A percentile compares a stretch with the other conserved stretches of the same genome.
phyloP scores from a whole-genome alignment of 1,139 yeast species.

The Hyphopichia buzzinii region DNA sequence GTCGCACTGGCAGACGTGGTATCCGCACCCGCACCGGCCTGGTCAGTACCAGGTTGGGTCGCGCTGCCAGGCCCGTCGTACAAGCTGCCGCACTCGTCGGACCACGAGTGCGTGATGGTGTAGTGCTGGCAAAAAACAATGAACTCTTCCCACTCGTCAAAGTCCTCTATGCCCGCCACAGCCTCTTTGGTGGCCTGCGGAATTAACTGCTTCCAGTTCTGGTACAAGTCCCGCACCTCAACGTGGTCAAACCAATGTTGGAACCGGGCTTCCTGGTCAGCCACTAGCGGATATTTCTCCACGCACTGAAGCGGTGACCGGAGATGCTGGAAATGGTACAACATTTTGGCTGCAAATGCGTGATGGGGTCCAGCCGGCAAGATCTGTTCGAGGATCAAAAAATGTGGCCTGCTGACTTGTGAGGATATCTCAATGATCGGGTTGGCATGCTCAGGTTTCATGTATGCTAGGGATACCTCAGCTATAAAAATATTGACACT shows the following conservation, averaged over 20 bases:
- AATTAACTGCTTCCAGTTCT: conserved; percentile 54
- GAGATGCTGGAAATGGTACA: conserved; percentile 65
- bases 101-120: conserved; percentile 48
- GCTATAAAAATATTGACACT: conserved; percentile 64
- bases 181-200: conserved; percentile 35
- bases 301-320: conserved; percentile 74
- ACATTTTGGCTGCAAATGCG: conserved; percentile 74
- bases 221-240: conserved; percentile 54
- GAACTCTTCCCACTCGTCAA: conserved; percentile 86
- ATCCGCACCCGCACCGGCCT: no score
- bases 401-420: conserved; percentile 51
- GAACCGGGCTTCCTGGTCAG: conserved; percentile 53
- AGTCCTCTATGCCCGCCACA: conserved; percentile 58
- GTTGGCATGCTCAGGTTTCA: conserved; percentile 70
- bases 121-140: conserved; percentile 77
- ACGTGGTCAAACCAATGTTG: conserved; percentile 39
- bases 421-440: conserved; percentile 55
- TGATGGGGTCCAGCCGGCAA: conserved; percentile 62
- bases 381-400: conserved; percentile 69
- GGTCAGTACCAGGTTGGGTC: no score
- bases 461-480: conserved; percentile 80
- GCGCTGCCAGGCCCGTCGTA: no score
- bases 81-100: background rate
- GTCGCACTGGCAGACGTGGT: no score
- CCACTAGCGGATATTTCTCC: conserved; percentile 50